Evolutionary conservation across 202 grass and related monocot genomes (phyloP), one percentile per base, ranked within the genome.

Genomic region (Carex sylvatica): DNA sequence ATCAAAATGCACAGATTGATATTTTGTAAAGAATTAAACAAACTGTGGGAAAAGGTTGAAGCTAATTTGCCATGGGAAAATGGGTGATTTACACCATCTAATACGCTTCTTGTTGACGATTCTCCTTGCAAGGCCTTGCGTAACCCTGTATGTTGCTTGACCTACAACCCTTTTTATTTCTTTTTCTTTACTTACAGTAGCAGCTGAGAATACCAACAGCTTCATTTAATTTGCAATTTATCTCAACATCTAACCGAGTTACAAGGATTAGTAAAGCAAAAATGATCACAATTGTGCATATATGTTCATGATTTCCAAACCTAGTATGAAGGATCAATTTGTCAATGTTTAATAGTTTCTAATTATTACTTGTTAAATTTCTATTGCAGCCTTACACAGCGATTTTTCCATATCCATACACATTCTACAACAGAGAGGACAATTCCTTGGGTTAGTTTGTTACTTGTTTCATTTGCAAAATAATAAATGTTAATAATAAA

Each of bases 51-150:
- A 40, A 40, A 40, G 38, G 38, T 40, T 40, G 38, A 40, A 40
- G 5, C 38, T 40, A 6, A 40, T 40, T 40, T 40, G 38, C 38
- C 38, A 40, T 40, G 5, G 5, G 38, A 40, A 7, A 86, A 83
- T 51, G 96, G 91, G 69, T 86, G 88, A 44, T 95, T 87, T 86
- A 90, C 86, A 61, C 87, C 89, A 83, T 92, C 89, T 85, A 98
- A 98, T 90, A 98, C 92, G 20, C 88, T 98, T 79, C 91, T 95
- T 62, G 86, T 98, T 49, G 92, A 98, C 77, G 96, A 98, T 88
- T 93, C 92, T 70, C 96, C 96, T 86, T 98, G 89, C 78, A 98
- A 98, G 86, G 91, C 89, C 69, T 30, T 93, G 62, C 65, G 83
- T 71, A 95, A 98, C 82, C 92, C 88, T 78, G 96, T 98, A 95